A percentile compares a stretch with the other conserved stretches of the same genome.
phyloP scores from a whole-genome alignment of 2,329 filamentous ascomycete genomes.

The Fonsecaea multimorphosa region DNA sequence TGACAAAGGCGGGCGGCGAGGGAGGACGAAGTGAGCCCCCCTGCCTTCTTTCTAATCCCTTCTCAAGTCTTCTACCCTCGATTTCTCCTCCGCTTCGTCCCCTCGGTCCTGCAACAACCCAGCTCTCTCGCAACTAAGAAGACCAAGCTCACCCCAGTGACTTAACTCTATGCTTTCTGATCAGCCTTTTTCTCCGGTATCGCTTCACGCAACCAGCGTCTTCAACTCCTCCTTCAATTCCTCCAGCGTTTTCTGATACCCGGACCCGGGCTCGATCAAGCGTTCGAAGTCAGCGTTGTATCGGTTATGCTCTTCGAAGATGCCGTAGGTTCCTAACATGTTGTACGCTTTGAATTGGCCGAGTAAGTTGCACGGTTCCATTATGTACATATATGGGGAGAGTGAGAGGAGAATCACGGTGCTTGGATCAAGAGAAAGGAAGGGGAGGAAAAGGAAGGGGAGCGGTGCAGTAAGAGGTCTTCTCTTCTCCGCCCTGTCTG shows the following conservation, averaged over 20 bases:
- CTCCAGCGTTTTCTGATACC: slow-evolving; percentile 20
- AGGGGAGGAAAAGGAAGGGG: neutral
- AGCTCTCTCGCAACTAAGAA: neutral
- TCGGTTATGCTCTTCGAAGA: slow-evolving; percentile 26
- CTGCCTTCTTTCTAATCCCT: too few species aligned
- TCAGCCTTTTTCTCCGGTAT: too few species aligned
- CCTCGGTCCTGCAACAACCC: neutral
- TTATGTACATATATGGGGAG: too few species aligned
- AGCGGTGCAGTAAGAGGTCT: too few species aligned
- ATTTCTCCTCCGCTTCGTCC: too few species aligned
- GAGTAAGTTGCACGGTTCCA: neutral
- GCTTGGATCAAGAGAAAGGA: neutral
- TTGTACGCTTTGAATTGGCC: slow-evolving; percentile 14
- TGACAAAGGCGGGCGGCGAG: too few species aligned
- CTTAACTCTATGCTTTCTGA: neutral
- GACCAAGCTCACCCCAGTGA: too few species aligned
- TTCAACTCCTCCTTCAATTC: slow-evolving; percentile 25
- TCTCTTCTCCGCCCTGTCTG: too few species aligned
- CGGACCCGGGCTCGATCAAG: slow-evolving; percentile 23
- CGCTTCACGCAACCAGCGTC: slow-evolving; percentile 9
- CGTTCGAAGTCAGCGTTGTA: slow-evolving; percentile 24
- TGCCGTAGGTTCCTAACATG: slow-evolving; percentile 25
- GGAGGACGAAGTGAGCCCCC: too few species aligned
- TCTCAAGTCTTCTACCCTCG: too few species aligned
- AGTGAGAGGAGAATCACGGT: neutral